Percentiles rank a stretch among this genome's conserved stretches.
These are phyloP conservation scores for Alectoria sarmentosa DNA, from an alignment of 495 filamentous ascomycete species.

Conservation along the genomic window DNA sequence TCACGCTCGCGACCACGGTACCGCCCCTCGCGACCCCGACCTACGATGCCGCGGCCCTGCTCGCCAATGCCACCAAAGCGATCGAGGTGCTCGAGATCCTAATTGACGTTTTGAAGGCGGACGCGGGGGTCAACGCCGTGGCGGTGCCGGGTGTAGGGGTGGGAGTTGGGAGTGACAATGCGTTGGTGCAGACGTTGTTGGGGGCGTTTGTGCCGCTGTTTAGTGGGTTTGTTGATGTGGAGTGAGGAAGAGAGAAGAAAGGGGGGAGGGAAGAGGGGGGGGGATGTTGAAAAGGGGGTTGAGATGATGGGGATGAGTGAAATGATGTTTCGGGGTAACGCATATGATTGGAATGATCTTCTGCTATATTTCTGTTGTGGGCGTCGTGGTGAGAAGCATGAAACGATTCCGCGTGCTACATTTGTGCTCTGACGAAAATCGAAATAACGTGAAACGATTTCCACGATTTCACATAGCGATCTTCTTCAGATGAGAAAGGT, in stretches of 20 bases:
- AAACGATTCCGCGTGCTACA: too few relatives aligned
- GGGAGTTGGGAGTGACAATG: neutral
- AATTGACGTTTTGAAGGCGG: neutral
- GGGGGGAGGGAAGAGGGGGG: neutral
- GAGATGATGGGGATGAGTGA: neutral
- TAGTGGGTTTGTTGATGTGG: neutral
- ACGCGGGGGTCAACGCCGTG: neutral
- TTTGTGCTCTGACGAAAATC: too few relatives aligned
- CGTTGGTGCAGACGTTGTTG: neutral
- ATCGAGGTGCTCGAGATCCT: neutral
- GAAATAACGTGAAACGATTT: too few relatives aligned
- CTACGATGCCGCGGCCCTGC: neutral
- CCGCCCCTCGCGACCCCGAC: neutral
- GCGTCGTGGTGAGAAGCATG: too few relatives aligned
- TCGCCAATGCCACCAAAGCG: neutral
- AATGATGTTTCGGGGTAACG: neutral
- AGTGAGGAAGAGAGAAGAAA: neutral
- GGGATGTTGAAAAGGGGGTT: too few relatives aligned
- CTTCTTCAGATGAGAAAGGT: too few relatives aligned
- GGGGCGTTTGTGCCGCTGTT: neutral
- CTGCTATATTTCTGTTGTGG: too few relatives aligned
- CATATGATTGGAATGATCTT: too few relatives aligned
- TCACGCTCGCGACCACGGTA: neutral
- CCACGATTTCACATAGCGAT: too few relatives aligned
- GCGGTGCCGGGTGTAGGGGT: neutral